Base-by-base conservation (phyloP, 805 yeast genomes). In the Saccharomycodes ludwigii region DNA sequence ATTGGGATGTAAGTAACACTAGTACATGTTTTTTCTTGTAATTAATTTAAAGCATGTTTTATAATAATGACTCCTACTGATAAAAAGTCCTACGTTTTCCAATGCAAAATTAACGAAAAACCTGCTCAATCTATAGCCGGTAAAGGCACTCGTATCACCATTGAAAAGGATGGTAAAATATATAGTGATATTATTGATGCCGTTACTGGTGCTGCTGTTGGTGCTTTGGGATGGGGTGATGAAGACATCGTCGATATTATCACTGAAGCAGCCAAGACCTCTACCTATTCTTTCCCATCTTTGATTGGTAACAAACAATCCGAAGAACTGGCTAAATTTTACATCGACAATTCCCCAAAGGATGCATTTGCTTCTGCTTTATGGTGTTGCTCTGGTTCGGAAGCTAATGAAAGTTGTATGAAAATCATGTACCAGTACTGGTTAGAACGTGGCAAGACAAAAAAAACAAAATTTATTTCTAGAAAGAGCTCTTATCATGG, bases 381-480 rank as follows among this genome's bases (percentile, higher is more conserved):
- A 25, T 60, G 76, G 52, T 63, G 69, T 35, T 68, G 73, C 39
- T 68, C 77, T 7, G 84, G 84, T 12, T 61, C 79, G 14, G 81
- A 74, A 50, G 70, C 78, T 21, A 74, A 71, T 46, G 81, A 74
- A 47, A 75, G 73, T 28, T 77, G 78, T 4, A 42, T 74, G 45
- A 74, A 73, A 52, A 68, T 75, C 37, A 68, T 71, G 18, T 53
- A 57, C 37, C 71, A 65, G 42, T 65, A 65, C 40, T 59, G 52
- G 37, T 42, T 56, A 29, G 71, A 66, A 44, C 56, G 48, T 16
- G 65, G 64, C 20, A 61, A 61, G 33, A 49, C 57, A n/a, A 47
- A 55, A 25, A 61, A 67, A 43, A 41, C 43, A 38, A 59, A 63
- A 36, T 54, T 60, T 32, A 64, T 67, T 33, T 51, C 65, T 9